phyloP scores from a whole-genome alignment of 1,284 basidiomycete genomes.

The Schizopora paradoxa region DNA sequence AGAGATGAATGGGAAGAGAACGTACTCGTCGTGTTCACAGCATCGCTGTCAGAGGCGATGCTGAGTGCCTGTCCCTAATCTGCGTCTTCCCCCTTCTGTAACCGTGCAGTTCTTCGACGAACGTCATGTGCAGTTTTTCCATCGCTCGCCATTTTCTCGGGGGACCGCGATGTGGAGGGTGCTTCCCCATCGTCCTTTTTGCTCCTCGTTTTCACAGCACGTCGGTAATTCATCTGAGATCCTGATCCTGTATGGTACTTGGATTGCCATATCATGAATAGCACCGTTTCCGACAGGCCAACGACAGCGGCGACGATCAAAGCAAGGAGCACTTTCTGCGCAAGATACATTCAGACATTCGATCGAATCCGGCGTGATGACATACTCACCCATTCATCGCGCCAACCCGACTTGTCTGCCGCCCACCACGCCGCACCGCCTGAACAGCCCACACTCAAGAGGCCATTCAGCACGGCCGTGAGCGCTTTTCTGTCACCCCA shows the following conservation, averaged over 20 bases:
- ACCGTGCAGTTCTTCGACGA: no score
- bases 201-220: not conserved
- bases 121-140: no score
- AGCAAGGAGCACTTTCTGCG: slow-evolving; percentile 57
- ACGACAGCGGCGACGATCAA: slow-evolving; percentile 55
- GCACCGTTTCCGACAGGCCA: slow-evolving; percentile 56
- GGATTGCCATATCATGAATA: slow-evolving; percentile 70
- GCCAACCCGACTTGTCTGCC: slow-evolving; percentile 56
- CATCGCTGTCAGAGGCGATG: no score
- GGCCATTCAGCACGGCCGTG: slow-evolving; percentile 60
- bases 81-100: no score
- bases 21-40: no score
- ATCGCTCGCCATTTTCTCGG: no score
- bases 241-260: slow-evolving; percentile 30
- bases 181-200: no score
- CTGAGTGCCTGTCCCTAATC: no score
- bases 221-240: not conserved
- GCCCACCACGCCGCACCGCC: slow-evolving; percentile 70
- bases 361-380: not conserved
- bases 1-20: no score
- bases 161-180: no score
- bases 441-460: slow-evolving; percentile 62
- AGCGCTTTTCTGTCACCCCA: slow-evolving; percentile 58
- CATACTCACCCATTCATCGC: slow-evolving; percentile 61
- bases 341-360: slow-evolving; percentile 9